phyloP scores from a whole-genome alignment of 257 asterid species.

The Petunia axillaris region DNA sequence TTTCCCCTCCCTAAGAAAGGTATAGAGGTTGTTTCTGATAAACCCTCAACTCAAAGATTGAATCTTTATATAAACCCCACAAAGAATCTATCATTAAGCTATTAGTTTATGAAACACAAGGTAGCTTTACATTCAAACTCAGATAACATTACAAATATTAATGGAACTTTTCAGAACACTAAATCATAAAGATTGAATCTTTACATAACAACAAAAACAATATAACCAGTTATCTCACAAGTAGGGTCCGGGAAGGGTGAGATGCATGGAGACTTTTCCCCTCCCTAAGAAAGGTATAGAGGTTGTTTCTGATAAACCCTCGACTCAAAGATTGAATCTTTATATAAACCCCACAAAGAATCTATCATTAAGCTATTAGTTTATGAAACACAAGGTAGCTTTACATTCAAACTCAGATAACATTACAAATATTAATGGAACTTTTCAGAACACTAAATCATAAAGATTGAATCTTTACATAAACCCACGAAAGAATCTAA shows the following conservation, averaged over 20 bases:
- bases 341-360: neutral
- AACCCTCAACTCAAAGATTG: no score
- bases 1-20: no score
- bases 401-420: neutral
- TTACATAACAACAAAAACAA: no score
- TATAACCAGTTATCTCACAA: no score
- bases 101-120: neutral
- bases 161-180: neutral
- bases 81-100: conserved; percentile 4
- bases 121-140: conserved; percentile 1
- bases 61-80: neutral
- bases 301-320: no score
- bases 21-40: no score
- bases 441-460: conserved; percentile 1
- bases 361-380: neutral
- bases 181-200: neutral
- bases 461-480: conserved; percentile 36
- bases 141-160: neutral
- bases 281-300: no score
- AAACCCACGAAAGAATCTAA: neutral
- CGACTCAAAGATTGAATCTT: neutral
- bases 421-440: neutral
- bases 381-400: neutral
- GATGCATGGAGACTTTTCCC: no score
- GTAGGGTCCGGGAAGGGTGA: no score